Percentiles rank a stretch among this genome's conserved stretches.
These are phyloP conservation scores for Paramecium octaurelia DNA, from an alignment of 73 alveolate genomes.

Conservation along the genomic window DNA sequence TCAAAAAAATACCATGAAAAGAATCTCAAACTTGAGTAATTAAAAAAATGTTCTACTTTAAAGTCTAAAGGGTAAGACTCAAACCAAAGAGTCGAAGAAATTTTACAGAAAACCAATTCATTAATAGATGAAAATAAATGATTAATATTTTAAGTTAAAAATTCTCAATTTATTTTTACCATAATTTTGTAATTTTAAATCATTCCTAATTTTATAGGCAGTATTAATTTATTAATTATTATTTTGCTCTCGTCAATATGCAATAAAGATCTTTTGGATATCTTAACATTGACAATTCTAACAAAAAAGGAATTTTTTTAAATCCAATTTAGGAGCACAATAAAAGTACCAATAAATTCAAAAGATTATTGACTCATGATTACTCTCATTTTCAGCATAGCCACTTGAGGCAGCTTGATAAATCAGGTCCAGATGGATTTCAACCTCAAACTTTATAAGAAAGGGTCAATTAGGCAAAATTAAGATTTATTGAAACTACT, in stretches of 20 bases:
- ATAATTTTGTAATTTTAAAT: background rate
- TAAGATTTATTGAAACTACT: background rate
- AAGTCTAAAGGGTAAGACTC: background rate
- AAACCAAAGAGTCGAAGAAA: background rate
- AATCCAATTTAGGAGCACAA: background rate
- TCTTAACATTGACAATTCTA: background rate
- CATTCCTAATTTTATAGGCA: background rate
- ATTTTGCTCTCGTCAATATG: background rate
- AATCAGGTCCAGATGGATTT: background rate
- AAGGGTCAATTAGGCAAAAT: background rate
- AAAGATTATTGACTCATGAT: background rate
- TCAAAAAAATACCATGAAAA: background rate
- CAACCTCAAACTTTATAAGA: background rate
- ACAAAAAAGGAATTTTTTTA: background rate
- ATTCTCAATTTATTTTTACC: background rate
- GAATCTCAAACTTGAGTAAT: background rate
- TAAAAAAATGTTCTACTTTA: background rate
- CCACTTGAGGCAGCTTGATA: background rate
- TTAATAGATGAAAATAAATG: background rate
- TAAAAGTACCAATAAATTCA: background rate
- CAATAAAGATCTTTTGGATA: background rate
- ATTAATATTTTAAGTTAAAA: background rate
- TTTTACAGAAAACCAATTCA: background rate
- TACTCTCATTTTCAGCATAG: background rate
- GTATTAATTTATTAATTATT: background rate